Percentiles rank a stretch among this genome's conserved stretches.
These are phyloP conservation scores for Penicillium psychrofluorescens DNA, from an alignment of 495 filamentous ascomycete species.

Conservation along the genomic window DNA sequence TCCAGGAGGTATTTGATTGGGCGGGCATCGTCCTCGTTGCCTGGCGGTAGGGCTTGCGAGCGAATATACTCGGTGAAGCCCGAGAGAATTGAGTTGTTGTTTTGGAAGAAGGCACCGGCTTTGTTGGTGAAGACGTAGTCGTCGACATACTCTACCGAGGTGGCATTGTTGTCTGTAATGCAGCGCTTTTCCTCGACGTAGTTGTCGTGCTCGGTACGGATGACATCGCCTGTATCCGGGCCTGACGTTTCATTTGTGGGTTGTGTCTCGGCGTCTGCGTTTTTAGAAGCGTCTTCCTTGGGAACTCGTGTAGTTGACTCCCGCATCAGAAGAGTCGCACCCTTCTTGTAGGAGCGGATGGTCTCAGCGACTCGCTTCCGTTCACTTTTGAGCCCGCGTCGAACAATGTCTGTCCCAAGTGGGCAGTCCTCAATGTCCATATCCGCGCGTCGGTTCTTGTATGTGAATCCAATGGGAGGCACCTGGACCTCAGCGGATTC, in stretches of 20 bases:
- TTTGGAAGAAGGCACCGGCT: slow-evolving; percentile 95
- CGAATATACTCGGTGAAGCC: slow-evolving; percentile 88
- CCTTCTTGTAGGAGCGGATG: slow-evolving; percentile 62
- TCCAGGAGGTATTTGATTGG: slow-evolving; percentile 83
- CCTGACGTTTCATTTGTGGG: slow-evolving; percentile 8
- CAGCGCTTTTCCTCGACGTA: slow-evolving; percentile 75
- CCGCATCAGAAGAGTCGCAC: slow-evolving; percentile 82
- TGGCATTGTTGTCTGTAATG: slow-evolving; percentile 77
- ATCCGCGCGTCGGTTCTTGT: slow-evolving; percentile 62
- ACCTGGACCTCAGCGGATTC: slow-evolving; percentile 37
- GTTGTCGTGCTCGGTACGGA: slow-evolving; percentile 25
- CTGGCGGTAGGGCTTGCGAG: slow-evolving; percentile 55
- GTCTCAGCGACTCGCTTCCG: slow-evolving; percentile 62
- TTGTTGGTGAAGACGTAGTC: slow-evolving; percentile 80
- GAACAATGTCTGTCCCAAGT: slow-evolving; percentile 80
- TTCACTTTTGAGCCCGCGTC: slow-evolving; percentile 66
- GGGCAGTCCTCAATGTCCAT: slow-evolving; percentile 97
- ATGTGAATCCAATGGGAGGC: slow-evolving; percentile 86
- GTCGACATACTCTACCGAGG: slow-evolving; percentile 77
- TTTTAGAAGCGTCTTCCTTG: slow-evolving; percentile 30
- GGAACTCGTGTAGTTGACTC: slow-evolving; percentile 70
- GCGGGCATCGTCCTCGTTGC: slow-evolving; percentile 20
- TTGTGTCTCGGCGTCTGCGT: slow-evolving; percentile 6
- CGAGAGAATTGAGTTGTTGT: slow-evolving; percentile 98
- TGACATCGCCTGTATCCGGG: slow-evolving; percentile 29